A percentile compares a stretch with the other conserved stretches of the same genome.
These are phyloP conservation scores for Colletotrichum sp. DNA, from an alignment of 2,329 filamentous ascomycete species.

Conservation along the genomic window DNA sequence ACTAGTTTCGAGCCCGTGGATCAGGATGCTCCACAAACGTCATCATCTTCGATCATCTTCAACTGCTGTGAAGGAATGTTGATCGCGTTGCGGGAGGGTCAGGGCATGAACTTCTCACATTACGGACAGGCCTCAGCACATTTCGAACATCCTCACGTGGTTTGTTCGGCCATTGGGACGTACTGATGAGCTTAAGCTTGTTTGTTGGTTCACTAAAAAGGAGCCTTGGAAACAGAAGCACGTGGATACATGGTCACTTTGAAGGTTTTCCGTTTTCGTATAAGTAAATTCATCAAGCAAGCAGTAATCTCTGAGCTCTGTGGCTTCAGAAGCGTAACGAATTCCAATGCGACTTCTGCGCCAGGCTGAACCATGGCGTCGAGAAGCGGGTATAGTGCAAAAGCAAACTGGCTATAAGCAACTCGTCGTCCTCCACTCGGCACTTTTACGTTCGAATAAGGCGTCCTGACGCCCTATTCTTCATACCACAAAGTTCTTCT, in stretches of 20 bases:
- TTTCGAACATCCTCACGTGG: background rate
- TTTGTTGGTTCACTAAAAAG: background rate
- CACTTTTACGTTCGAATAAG: background rate
- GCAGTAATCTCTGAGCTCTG: background rate
- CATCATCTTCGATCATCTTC: background rate
- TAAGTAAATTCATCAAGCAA: background rate
- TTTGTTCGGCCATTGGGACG: background rate
- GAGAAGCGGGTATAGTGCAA: constrained; percentile 8
- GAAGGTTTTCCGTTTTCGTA: background rate
- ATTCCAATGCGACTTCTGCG: background rate
- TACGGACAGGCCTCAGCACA: background rate
- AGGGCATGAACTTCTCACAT: background rate
- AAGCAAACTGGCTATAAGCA: background rate
- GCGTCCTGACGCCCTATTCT: background rate
- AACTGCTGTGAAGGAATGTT: background rate
- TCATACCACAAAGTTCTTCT: too few species aligned
- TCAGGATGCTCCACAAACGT: background rate
- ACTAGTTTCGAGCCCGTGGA: background rate
- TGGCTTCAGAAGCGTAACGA: background rate
- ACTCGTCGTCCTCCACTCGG: background rate
- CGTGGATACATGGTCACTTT: background rate
- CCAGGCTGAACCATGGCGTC: background rate
- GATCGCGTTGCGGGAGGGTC: background rate
- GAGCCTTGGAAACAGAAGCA: background rate
- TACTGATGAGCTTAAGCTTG: background rate